Conservation (phyloP, 148 eudicot genomes). For the Persicaria maculosa region DNA sequence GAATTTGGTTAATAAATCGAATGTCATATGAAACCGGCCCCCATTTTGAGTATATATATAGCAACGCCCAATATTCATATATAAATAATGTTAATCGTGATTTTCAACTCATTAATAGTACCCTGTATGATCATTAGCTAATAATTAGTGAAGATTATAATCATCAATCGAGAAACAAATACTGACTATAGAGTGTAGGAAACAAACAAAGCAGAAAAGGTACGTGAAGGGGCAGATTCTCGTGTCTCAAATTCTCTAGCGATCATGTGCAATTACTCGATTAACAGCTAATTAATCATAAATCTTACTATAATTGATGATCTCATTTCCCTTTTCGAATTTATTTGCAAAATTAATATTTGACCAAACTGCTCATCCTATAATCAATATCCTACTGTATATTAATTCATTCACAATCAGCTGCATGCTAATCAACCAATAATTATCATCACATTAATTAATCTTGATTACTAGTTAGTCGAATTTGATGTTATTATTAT, state of each 20-base stretch:
- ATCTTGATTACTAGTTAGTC: neutral
- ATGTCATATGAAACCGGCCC: too few species aligned
- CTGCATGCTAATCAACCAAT: neutral
- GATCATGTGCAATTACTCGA: neutral
- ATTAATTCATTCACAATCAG: neutral
- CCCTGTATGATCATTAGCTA: too few species aligned
- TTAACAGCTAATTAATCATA: neutral
- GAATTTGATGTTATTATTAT: neutral
- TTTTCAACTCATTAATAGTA: too few species aligned
- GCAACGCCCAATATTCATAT: too few species aligned
- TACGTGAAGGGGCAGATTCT: neutral
- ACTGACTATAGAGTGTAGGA: too few species aligned
- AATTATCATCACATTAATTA: neutral
- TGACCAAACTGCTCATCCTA: too few species aligned
- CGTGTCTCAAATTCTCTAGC: neutral
- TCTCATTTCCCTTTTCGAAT: neutral
- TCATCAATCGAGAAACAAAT: too few species aligned
- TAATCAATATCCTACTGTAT: too few species aligned
- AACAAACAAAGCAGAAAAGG: neutral
- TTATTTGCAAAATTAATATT: neutral
- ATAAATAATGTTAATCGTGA: too few species aligned
- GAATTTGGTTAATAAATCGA: too few species aligned
- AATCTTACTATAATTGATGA: neutral
- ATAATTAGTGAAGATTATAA: too few species aligned
- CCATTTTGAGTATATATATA: too few species aligned